Evolutionary conservation across 2,329 filamentous ascomycete species (phyloP).

Genomic region (Bipolaris bicolor): DNA sequence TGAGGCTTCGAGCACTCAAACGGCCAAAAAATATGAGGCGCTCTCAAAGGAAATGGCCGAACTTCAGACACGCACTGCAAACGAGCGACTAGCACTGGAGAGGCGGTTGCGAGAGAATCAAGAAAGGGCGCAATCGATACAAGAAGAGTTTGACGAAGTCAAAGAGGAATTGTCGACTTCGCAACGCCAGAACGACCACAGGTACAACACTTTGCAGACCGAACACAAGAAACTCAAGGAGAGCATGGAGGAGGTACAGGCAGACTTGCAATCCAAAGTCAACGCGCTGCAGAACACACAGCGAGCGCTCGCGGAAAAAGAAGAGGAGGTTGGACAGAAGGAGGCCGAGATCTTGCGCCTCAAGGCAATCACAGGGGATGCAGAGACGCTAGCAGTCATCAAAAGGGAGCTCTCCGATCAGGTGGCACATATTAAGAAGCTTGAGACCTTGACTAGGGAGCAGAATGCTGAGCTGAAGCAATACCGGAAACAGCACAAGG

Average conservation of each 20-base stretch:
- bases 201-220: conserved; percentile 65
- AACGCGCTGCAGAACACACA: conserved; percentile 66
- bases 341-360: conserved; percentile 84
- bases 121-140: conserved; percentile 73
- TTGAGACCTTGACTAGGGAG: conserved; percentile 82
- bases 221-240: conserved; percentile 64
- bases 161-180: conserved; percentile 74
- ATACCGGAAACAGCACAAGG: conserved; percentile 79
- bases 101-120: conserved; percentile 62
- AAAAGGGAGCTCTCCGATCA: conserved; percentile 89
- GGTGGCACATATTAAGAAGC: conserved; percentile 83
- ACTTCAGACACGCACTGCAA: conserved; percentile 59
- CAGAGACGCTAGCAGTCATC: conserved; percentile 83
- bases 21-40: conserved; percentile 61
- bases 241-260: conserved; percentile 65
- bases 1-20: conserved; percentile 59
- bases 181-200: conserved; percentile 68
- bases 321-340: conserved; percentile 72
- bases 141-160: conserved; percentile 84
- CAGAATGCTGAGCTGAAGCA: conserved; percentile 81
- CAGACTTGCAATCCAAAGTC: conserved; percentile 64
- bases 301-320: conserved; percentile 70
- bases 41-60: conserved; percentile 63
- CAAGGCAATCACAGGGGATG: conserved; percentile 85
- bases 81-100: conserved; percentile 63